Conservation (phyloP, 148 eudicot genomes). For the Chenopodium quinoa region DNA sequence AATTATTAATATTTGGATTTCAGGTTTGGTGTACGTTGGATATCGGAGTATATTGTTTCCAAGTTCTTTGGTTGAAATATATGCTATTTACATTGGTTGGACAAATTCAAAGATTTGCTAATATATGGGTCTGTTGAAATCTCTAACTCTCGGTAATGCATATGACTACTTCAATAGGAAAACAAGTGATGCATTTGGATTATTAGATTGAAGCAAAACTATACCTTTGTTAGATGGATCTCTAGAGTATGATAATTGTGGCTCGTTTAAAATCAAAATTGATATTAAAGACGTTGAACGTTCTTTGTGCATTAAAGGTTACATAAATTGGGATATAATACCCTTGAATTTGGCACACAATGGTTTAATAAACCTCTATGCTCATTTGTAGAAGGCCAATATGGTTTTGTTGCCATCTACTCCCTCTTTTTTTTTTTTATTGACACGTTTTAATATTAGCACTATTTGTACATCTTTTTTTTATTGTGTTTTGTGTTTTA, state of each 20-base stretch:
- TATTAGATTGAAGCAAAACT: neutral
- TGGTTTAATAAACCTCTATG: constrained; percentile 1
- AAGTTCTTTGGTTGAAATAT: neutral
- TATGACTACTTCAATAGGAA: neutral
- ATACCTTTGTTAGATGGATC: too few species aligned
- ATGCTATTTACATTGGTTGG: neutral
- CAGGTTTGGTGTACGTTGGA: too few species aligned
- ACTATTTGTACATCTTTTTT: too few species aligned
- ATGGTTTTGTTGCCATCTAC: neutral
- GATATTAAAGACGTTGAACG: neutral
- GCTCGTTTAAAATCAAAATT: neutral
- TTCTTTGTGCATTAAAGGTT: neutral
- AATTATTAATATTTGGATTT: too few species aligned
- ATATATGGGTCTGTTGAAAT: neutral
- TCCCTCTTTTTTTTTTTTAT: neutral
- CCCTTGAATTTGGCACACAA: neutral
- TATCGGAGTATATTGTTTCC: neutral
- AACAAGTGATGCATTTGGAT: neutral
- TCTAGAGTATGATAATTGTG: neutral
- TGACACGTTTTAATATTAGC: too few species aligned
- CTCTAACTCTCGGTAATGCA: neutral
- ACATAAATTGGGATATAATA: neutral
- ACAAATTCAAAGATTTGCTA: neutral
- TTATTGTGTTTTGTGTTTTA: neutral
- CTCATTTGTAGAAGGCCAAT: neutral